A percentile compares a stretch with the other conserved stretches of the same genome.
These are phyloP conservation scores for Tetracladium marchalianum DNA, from an alignment of 495 filamentous ascomycete species.

Conservation along the genomic window DNA sequence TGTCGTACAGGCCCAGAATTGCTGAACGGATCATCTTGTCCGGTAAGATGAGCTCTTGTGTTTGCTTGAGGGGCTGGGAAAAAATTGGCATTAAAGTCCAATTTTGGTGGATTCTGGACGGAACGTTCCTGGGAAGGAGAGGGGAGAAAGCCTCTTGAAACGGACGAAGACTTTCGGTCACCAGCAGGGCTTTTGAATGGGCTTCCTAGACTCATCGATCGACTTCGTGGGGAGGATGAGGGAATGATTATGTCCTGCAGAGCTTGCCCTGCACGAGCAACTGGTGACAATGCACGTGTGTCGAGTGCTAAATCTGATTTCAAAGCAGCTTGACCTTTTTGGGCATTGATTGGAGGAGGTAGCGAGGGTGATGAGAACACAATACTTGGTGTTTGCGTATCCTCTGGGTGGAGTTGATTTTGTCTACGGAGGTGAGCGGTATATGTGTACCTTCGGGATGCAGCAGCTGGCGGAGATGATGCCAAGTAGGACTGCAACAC, in stretches of 20 bases:
- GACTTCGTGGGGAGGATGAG: conserved; percentile 34
- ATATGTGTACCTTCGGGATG: conserved; percentile 17
- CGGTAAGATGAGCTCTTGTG: background rate
- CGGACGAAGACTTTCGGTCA: conserved; percentile 11
- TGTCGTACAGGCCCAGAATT: background rate
- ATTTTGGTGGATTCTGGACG: conserved; percentile 6
- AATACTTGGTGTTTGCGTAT: conserved; percentile 20
- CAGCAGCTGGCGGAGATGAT: conserved; percentile 20
- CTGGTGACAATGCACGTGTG: conserved; percentile 39
- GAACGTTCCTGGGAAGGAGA: conserved; percentile 5
- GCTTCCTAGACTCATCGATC: conserved; percentile 36
- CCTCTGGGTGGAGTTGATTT: conserved; percentile 10
- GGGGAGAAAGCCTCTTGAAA: background rate
- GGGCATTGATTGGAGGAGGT: conserved; percentile 23
- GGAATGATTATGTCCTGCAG: conserved; percentile 43
- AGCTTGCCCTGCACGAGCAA: conserved; percentile 37
- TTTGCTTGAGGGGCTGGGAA: background rate
- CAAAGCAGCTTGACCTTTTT: conserved; percentile 16
- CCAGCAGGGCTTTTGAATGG: conserved; percentile 37
- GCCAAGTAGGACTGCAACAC: conserved; percentile 8
- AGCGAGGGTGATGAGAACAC: conserved; percentile 23
- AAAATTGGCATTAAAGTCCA: conserved; percentile 6
- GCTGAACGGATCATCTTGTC: conserved; percentile 18
- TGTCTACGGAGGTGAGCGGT: conserved; percentile 18
- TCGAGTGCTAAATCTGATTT: background rate